phyloP scores from a whole-genome alignment of 805 yeast species.

The Zygosaccharomyces gambellarensis region DNA sequence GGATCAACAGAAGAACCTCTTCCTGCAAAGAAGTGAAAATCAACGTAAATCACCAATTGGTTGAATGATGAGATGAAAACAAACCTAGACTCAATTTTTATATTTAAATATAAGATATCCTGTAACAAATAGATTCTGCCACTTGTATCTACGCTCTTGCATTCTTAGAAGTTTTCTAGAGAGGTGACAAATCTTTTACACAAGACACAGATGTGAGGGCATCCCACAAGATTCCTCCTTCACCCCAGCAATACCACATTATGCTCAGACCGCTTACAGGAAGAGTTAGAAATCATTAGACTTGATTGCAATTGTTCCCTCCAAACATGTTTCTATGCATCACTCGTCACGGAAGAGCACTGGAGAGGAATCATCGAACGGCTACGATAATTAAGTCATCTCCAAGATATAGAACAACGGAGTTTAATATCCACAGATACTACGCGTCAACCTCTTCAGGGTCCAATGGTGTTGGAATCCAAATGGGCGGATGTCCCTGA shows the following conservation, averaged over 20 bases:
- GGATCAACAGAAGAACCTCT: not conserved
- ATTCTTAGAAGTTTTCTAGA: no score
- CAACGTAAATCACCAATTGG: not conserved
- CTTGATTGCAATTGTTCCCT: not conserved
- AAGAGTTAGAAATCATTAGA: no score
- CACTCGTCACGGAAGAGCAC: not conserved
- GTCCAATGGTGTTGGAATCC: conserved; percentile 25
- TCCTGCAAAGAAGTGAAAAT: not conserved
- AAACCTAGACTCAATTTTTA: no score
- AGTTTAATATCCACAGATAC: not conserved
- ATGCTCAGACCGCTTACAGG: no score
- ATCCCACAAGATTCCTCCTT: no score
- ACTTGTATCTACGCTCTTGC: no score
- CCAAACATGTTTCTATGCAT: not conserved
- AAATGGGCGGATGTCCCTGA: conserved; percentile 29
- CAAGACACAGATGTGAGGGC: no score
- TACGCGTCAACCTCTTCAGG: not conserved
- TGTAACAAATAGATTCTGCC: no score
- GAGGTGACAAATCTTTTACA: no score
- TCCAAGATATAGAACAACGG: not conserved
- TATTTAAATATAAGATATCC: no score
- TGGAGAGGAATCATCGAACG: not conserved
- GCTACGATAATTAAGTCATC: not conserved
- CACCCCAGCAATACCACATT: no score
- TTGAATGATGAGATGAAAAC: not conserved